phyloP scores from a whole-genome alignment of 169 alveolate genomes.

The Sarcocystis neurona region DNA sequence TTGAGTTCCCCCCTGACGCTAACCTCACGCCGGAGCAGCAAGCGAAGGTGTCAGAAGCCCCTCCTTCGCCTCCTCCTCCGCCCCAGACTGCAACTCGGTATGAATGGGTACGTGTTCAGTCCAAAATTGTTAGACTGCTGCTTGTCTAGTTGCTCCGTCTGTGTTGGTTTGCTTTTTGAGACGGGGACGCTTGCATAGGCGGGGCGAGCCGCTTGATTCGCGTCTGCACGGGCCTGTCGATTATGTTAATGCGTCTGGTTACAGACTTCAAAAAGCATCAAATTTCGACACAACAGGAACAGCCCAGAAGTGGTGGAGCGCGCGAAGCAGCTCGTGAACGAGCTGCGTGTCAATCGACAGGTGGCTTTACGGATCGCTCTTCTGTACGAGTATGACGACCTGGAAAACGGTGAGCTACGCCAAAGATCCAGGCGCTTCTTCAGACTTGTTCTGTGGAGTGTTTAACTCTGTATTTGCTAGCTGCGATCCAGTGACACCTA shows the following conservation, averaged over 20 bases:
- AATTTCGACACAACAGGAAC: conserved; percentile 34
- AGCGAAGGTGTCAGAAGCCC: background rate
- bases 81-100: background rate
- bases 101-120: background rate
- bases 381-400: conserved; percentile 42
- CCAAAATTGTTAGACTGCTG: background rate
- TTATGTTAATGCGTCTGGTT: conserved; percentile 22
- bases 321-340: conserved; percentile 14
- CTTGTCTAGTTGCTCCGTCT: background rate
- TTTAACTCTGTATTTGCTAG: too few relatives aligned
- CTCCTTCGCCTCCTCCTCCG: conserved; percentile 11
- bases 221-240: background rate
- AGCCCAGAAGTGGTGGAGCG: conserved; percentile 53
- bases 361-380: conserved; percentile 50
- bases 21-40: background rate
- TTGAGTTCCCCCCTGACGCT: conserved; percentile 6
- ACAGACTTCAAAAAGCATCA: background rate
- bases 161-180: background rate
- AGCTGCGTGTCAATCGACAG: conserved; percentile 1
- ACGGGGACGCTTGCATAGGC: background rate
- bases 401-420: conserved; percentile 9
- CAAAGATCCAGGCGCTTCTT: too few relatives aligned
- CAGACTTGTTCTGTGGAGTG: too few relatives aligned
- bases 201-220: background rate
- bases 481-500: too few relatives aligned